Percentiles rank a stretch among this genome's conserved stretches.
phyloP scores from a whole-genome alignment of 768 basidiomycete species.

The Serpula lacrymans region DNA sequence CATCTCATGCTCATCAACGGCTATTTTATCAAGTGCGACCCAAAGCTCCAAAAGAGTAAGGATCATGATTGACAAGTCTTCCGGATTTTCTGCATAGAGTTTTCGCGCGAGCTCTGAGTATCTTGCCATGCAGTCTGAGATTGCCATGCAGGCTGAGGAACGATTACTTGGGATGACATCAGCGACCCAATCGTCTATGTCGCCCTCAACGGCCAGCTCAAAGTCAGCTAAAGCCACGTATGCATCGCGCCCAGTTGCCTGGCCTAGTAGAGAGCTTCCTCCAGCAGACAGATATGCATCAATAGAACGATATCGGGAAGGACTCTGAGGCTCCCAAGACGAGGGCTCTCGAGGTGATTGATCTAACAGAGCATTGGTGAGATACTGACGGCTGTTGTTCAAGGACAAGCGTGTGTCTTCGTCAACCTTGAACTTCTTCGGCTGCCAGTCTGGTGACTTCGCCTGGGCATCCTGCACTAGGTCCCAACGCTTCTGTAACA shows the following conservation, averaged over 20 bases:
- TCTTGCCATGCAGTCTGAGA: slow-evolving; percentile 9
- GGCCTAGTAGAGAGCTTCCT: slow-evolving; percentile 9
- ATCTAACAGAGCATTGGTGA: slow-evolving; percentile 16
- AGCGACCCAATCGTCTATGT: slow-evolving; percentile 33
- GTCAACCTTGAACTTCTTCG: slow-evolving; percentile 21
- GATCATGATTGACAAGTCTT: slow-evolving; percentile 35
- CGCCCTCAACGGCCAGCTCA: slow-evolving; percentile 28
- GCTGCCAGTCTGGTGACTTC: slow-evolving; percentile 26
- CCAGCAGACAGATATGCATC: slow-evolving; percentile 14
- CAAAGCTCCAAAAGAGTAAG: slow-evolving; percentile 41
- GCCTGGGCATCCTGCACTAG: slow-evolving; percentile 24
- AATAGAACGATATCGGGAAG: slow-evolving; percentile 11
- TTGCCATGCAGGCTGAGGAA: slow-evolving; percentile 8
- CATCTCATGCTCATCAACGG: slow-evolving; percentile 18
- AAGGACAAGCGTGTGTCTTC: slow-evolving; percentile 34
- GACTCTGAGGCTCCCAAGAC: neutral
- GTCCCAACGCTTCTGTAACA: slow-evolving; percentile 37
- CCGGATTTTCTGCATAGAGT: slow-evolving; percentile 32
- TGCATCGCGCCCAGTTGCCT: slow-evolving; percentile 12
- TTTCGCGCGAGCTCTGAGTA: slow-evolving; percentile 25
- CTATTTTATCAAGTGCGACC: slow-evolving; percentile 31
- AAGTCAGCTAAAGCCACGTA: slow-evolving; percentile 33
- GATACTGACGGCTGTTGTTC: slow-evolving; percentile 21
- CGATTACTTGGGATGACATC: slow-evolving; percentile 9
- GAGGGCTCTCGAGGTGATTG: neutral